phyloP scores from a whole-genome alignment of 2,329 filamentous ascomycete species.

The Cryoendolithus antarcticus region DNA sequence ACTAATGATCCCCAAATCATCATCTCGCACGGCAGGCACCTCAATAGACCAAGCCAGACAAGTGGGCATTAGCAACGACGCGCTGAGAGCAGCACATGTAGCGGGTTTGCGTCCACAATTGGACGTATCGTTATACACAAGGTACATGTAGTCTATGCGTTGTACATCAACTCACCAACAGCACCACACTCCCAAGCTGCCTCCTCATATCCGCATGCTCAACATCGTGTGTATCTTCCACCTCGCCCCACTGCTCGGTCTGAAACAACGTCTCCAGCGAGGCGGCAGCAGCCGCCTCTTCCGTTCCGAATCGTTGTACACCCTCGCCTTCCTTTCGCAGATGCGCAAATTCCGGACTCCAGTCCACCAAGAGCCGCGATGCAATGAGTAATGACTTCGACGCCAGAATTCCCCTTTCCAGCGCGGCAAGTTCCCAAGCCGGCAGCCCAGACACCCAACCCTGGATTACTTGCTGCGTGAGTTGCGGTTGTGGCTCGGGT shows the following conservation, averaged over 20 bases:
- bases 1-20: too few species aligned
- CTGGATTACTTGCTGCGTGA: conserved; percentile 63
- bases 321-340: conserved; percentile 52
- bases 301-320: conserved; percentile 46
- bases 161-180: conserved; percentile 47
- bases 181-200: conserved; percentile 75
- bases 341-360: conserved; percentile 59
- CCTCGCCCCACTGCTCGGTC: conserved; percentile 83
- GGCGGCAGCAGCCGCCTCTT: conserved; percentile 26
- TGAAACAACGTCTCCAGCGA: conserved; percentile 84
- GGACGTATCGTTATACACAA: too few species aligned
- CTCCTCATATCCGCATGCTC: conserved; percentile 78
- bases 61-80: too few species aligned
- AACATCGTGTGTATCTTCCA: conserved; percentile 96
- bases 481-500: conserved; percentile 58
- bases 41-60: too few species aligned
- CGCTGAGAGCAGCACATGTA: too few species aligned
- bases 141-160: too few species aligned
- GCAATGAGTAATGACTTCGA: conserved; percentile 77
- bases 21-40: too few species aligned
- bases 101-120: too few species aligned
- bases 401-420: conserved; percentile 73
- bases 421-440: conserved; percentile 69
- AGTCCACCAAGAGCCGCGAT: conserved; percentile 67
- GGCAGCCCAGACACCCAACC: conserved; percentile 64